Evolutionary conservation across 768 basidiomycete genomes (phyloP), one percentile per base, ranked within the genome.

Genomic region (Suillus discolor): DNA sequence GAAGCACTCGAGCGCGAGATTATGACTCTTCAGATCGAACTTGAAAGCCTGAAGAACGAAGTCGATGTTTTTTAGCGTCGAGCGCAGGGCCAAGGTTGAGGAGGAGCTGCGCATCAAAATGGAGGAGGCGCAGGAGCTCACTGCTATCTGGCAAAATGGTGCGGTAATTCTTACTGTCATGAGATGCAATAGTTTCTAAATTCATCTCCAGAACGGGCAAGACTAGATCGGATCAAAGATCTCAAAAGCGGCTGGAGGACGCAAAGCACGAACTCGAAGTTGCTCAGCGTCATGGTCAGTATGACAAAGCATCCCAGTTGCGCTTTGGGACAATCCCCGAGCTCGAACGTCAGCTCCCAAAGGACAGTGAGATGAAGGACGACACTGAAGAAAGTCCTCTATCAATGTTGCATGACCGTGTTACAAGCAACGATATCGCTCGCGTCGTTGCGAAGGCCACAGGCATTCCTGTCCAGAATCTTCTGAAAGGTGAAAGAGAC

Each of bases 41-140:
- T 93, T 8, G 94, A 96, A 76, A 92, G 90, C 69, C 80, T 97
- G 67, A 94, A 92, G 79, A 95, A 94, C 53, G 95, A 97, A 77
- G 82, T 83, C 0, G 95, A 97, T 70, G 85, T 90, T 1, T n/a
- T 93, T 94, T 77, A 93, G 91, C 61, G 85, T 89, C 2, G 93
- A 93, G 75, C 80, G 95, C 55, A 79, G 89, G 65, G 73, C 76
- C 6, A 86, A 86, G 63, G 90, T 95, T 34, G 90, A 96, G 72
- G 77, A 73, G 13, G 83, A 89, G 62, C 79, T 96, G 42, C 75
- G 82, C 57, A 68, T 69, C 53, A 95, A 89, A 75, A 85, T 87
- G 49, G 80, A 83, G 42, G 85, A 91, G 67, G 92, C 91, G 0
- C 80, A 81, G 25, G 74, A 84, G 41, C 74, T 94, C 68, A 86